Evolutionary conservation across 2,329 filamentous ascomycete genomes (phyloP).

Genomic region (Plenodomus lindquistii): DNA sequence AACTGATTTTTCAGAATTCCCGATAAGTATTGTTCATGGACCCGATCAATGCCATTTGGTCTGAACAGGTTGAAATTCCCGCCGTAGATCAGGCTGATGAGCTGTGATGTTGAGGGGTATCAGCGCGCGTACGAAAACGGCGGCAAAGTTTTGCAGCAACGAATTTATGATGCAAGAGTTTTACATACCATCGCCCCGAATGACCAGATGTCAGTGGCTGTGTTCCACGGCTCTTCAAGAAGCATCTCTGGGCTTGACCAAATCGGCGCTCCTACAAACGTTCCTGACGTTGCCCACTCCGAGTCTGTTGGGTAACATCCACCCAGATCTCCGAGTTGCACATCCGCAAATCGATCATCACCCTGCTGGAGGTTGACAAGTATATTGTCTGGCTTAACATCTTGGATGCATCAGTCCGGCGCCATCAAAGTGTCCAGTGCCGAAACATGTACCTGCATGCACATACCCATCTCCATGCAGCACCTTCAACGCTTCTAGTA

Average conservation of each 20-base stretch:
- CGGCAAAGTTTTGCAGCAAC: too few relatives aligned
- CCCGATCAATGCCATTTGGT: constrained; percentile 21
- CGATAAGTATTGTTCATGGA: constrained; percentile 26
- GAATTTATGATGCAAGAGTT: too few relatives aligned
- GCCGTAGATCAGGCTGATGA: constrained; percentile 35
- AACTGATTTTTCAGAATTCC: constrained; percentile 27
- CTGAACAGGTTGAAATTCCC: constrained; percentile 30
- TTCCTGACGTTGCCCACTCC: constrained; percentile 24
- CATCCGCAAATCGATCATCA: constrained; percentile 38
- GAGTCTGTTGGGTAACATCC: constrained; percentile 28
- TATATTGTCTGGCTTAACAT: constrained; percentile 45
- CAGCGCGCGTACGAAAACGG: too few relatives aligned
- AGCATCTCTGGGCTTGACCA: constrained; percentile 45
- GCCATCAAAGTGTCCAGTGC: background rate
- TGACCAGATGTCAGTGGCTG: constrained; percentile 48
- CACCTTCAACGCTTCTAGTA: constrained; percentile 26
- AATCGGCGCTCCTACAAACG: constrained; percentile 41
- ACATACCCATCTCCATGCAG: constrained; percentile 33
- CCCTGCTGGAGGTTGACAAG: constrained; percentile 40
- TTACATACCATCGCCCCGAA: constrained; percentile 43
- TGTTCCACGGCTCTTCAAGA: constrained; percentile 37
- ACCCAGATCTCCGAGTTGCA: constrained; percentile 42
- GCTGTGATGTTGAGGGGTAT: constrained; percentile 14
- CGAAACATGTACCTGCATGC: constrained; percentile 23
- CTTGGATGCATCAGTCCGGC: constrained; percentile 10